Conservation (phyloP, 2,329 filamentous ascomycete genomes). For the Leptodontidium sp. region DNA sequence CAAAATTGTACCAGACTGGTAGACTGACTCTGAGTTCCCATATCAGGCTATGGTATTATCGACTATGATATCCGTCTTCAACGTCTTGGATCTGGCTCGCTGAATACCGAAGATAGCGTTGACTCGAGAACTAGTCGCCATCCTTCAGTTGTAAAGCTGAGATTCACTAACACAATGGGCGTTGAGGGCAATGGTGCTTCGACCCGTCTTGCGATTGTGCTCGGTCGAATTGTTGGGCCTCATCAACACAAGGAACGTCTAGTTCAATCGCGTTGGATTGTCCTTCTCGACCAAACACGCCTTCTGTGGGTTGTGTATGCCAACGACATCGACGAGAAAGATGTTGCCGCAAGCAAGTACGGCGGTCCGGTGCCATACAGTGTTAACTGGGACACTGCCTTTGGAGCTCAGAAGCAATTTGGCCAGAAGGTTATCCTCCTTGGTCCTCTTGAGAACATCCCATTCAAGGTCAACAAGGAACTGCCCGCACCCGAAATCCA, state of each 20-base stretch:
- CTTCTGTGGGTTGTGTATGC: constrained; percentile 23
- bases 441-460: constrained; percentile 15
- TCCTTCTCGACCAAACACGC: constrained; percentile 21
- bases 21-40: neutral
- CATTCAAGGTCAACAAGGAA: constrained; percentile 13
- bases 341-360: neutral
- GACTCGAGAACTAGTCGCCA: neutral
- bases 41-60: constrained; percentile 10
- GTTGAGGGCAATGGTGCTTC: constrained; percentile 7
- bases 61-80: neutral
- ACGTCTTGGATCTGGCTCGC: constrained; percentile 10
- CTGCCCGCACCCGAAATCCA: constrained; percentile 1
- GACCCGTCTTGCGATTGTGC: constrained; percentile 9
- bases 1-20: neutral
- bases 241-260: constrained; percentile 13
- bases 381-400: constrained; percentile 13
- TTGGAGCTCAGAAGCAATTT: constrained; percentile 5
- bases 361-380: constrained; percentile 1
- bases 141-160: constrained; percentile 1
- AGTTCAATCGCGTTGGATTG: constrained; percentile 24
- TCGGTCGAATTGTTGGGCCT: constrained; percentile 20
- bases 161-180: neutral
- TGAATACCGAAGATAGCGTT: neutral
- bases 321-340: constrained; percentile 19
- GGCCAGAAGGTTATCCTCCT: constrained; percentile 21